These are phyloP conservation scores for Dalbergia cultrata DNA, from an alignment of 306 rosid species.

Conservation along the genomic window DNA sequence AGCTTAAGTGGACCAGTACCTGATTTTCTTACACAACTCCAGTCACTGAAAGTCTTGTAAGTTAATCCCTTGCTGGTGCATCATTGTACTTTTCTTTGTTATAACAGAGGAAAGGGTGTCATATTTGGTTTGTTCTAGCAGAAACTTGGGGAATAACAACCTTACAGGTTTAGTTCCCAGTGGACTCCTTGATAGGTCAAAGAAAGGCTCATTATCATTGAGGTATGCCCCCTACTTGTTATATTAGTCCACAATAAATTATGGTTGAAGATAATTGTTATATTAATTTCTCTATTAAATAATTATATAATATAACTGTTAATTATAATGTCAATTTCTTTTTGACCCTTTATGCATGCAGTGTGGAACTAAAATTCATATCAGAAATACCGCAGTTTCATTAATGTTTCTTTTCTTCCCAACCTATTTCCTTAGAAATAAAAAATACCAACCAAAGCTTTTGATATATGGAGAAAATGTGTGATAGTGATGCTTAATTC, in stretches of 20 bases:
- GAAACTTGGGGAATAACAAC: constrained; percentile 59
- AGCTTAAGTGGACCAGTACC: constrained; percentile 55
- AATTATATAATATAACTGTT: background rate
- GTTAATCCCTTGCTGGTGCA: constrained; percentile 27
- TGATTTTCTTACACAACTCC: constrained; percentile 45
- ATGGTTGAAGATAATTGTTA: background rate
- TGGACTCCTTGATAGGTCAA: constrained; percentile 49
- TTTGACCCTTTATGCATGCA: too few species aligned
- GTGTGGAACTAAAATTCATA: background rate
- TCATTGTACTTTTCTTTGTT: background rate
- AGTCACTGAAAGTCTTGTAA: constrained; percentile 53
- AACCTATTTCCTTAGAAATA: background rate
- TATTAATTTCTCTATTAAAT: background rate
- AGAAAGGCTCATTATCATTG: constrained; percentile 49
- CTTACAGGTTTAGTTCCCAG: constrained; percentile 51
- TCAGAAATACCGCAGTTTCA: background rate
- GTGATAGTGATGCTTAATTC: background rate
- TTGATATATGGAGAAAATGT: too few species aligned
- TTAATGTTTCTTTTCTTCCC: background rate
- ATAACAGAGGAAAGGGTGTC: background rate
- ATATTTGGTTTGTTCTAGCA: constrained; percentile 39
- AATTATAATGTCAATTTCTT: too few species aligned
- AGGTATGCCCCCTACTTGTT: constrained; percentile 50
- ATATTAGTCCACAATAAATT: background rate
- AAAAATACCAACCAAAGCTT: background rate